Evolutionary conservation across 306 rosid genomes (phyloP).

Genomic region (Echinosophora koreensis): DNA sequence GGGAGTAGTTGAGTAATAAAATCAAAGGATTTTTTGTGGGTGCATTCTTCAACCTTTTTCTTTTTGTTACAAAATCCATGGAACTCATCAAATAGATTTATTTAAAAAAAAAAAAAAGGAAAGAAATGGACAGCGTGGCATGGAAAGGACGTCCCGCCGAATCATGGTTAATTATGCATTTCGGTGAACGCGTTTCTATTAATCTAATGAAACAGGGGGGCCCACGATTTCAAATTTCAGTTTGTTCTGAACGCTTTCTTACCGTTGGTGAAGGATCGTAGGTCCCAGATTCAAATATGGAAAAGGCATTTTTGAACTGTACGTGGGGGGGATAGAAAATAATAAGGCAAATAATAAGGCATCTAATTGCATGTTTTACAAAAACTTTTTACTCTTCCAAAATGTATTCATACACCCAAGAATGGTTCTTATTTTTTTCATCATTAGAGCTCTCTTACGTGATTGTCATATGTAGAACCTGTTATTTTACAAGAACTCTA

Average conservation of each 20-base stretch:
- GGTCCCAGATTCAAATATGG: conserved; percentile 51
- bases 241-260: conserved; percentile 34
- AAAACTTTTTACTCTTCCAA: not conserved
- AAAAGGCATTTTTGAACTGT: conserved; percentile 44
- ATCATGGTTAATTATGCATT: conserved; percentile 25
- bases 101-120: not conserved
- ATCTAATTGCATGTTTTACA: conserved; percentile 9
- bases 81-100: too few relatives aligned
- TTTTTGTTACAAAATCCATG: too few relatives aligned
- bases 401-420: not conserved
- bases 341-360: not conserved
- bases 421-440: too few relatives aligned
- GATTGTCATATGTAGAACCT: too few relatives aligned
- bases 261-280: conserved; percentile 51
- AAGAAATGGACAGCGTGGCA: not conserved
- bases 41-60: too few relatives aligned
- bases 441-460: too few relatives aligned
- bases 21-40: too few relatives aligned
- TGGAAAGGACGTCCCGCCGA: conserved; percentile 44
- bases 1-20: not conserved
- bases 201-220: conserved; percentile 33
- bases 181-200: conserved; percentile 38
- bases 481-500: too few relatives aligned
- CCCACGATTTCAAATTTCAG: conserved; percentile 51
- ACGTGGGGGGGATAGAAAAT: not conserved